Conservation (phyloP, 164 flowering plant species). For the Umbilicus rupestris region DNA sequence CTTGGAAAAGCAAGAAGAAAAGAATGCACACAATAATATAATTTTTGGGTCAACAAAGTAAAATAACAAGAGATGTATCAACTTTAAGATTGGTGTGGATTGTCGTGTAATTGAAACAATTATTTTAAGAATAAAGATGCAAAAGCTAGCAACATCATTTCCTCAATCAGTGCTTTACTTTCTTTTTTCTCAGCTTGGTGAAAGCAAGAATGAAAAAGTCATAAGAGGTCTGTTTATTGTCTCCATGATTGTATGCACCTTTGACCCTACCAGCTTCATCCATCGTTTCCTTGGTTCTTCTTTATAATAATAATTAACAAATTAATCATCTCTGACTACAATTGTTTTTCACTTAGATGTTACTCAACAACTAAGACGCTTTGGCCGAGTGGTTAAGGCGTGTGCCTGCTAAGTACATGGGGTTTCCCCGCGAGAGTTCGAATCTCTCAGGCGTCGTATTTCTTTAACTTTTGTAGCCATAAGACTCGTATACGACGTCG, state of each 20-base stretch:
- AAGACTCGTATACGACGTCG: too few relatives aligned
- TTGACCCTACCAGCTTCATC: constrained; percentile 2
- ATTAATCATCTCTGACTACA: too few relatives aligned
- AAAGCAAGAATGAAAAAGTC: constrained; percentile 3
- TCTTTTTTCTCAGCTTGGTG: background rate
- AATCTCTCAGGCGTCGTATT: constrained; percentile 60
- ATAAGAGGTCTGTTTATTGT: background rate
- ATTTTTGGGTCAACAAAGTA: background rate
- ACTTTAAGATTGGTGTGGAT: background rate
- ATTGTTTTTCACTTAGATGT: too few relatives aligned
- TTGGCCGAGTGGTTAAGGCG: constrained; percentile 99
- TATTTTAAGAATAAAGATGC: background rate
- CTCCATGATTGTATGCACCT: constrained; percentile 6
- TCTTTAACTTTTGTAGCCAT: background rate
- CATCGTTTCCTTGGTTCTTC: too few relatives aligned
- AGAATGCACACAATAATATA: background rate
- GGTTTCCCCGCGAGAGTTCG: constrained; percentile 81
- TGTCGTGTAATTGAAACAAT: constrained; percentile 4
- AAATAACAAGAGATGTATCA: background rate
- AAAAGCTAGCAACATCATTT: constrained; percentile 6
- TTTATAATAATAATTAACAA: too few relatives aligned
- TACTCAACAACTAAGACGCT: constrained; percentile 22
- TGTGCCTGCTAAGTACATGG: constrained; percentile 99
- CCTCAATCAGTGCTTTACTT: constrained; percentile 7
- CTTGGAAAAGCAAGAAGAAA: background rate